Evolutionary conservation across 768 basidiomycete species (phyloP).

Genomic region (Lactarius evosmus): DNA sequence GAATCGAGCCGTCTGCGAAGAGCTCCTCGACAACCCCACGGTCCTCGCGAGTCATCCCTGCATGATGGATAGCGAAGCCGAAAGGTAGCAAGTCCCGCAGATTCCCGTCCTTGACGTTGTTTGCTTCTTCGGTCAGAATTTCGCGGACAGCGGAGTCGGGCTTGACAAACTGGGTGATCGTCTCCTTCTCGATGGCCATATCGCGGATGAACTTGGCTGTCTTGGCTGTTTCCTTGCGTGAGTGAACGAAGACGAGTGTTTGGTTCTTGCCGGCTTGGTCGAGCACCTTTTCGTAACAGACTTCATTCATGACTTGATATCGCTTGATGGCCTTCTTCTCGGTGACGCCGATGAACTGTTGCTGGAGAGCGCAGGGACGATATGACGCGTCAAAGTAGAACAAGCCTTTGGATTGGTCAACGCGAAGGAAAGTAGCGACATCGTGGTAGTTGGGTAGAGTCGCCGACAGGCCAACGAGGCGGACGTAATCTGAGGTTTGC

Average conservation of each 20-base stretch:
- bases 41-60: constrained; percentile 92
- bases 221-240: constrained; percentile 97
- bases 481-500: constrained; percentile 88
- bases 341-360: constrained; percentile 95
- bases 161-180: constrained; percentile 92
- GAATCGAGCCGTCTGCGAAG: constrained; percentile 87
- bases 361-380: constrained; percentile 91
- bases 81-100: constrained; percentile 90
- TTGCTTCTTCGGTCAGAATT: constrained; percentile 81
- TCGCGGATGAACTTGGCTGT: constrained; percentile 93
- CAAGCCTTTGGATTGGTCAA: constrained; percentile 85
- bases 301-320: constrained; percentile 97
- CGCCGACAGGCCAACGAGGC: constrained; percentile 92
- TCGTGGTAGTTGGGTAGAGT: constrained; percentile 99
- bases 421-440: constrained; percentile 94
- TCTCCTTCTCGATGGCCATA: constrained; percentile 94
- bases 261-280: constrained; percentile 91
- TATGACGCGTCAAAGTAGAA: constrained; percentile 97
- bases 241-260: constrained; percentile 95
- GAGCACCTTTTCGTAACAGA: constrained; percentile 97
- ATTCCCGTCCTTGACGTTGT: constrained; percentile 77
- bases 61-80: constrained; percentile 97
- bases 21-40: constrained; percentile 91
- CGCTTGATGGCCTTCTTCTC: constrained; percentile 99
- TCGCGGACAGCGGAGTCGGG: constrained; percentile 90